Base-by-base conservation (phyloP, 768 basidiomycete species). In the Kwoniella sp. region DNA sequence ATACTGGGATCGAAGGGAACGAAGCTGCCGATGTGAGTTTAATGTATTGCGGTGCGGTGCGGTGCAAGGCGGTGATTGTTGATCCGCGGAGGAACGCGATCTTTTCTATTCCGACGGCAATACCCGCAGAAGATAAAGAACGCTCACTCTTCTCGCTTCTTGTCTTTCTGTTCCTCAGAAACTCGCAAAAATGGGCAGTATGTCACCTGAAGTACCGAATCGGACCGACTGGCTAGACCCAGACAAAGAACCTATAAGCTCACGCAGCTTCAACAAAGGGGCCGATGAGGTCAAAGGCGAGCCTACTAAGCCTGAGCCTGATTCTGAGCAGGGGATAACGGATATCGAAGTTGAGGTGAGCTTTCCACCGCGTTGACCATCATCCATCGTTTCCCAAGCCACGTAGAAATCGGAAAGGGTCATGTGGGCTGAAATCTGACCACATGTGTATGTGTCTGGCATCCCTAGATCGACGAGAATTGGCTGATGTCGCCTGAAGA, bases 1-100 rank as follows among this genome's bases (percentile, higher is more conserved):
- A 96, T 73, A 83, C 82, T 11, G 92, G 92, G 0, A 83, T 86
- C 29, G 82, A 81, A 58, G 94, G 94, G 0, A 97, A 97, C 76
- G 93, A 97, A 58, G 88, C 86, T 48, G 94, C 94, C 2, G 94
- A 97, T 73, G 79, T 81, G 65, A 69, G 79, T 71, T 50, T 7
- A n/a, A n/a, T n/a, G n/a, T n/a, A n/a, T n/a, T n/a, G n/a, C n/a
- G n/a, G n/a, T n/a, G n/a, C n/a, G n/a, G n/a, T 50, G 8, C 25
- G 38, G 20, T 58, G 5, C 5, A 11, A 56, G 22, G 7, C 8
- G n/a, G 7, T 22, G 23, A 38, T 34, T 11, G 52, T 9, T 34
- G 29, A 25, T n/a, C 17, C 15, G n/a, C 37, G 17, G 54, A 13
- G 56, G 2, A 51, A 13, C 38, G 9, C 26, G n/a, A 20, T 63